Evolutionary conservation across 2,329 filamentous ascomycete species (phyloP).

Genomic region (Colletotrichum liaoningense): DNA sequence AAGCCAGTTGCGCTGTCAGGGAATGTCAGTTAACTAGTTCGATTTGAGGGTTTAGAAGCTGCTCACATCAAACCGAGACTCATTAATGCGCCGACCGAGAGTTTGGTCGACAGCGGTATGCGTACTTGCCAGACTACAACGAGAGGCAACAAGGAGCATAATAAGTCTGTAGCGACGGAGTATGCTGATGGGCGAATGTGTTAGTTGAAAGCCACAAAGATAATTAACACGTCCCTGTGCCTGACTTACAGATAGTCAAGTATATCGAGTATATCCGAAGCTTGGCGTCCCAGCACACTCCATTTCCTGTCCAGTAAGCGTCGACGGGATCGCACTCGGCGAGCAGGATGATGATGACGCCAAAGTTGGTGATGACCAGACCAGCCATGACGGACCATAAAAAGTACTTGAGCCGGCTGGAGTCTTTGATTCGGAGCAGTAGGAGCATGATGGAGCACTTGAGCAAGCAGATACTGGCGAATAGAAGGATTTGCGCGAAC

Average conservation of each 20-base stretch:
- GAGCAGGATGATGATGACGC: conserved; percentile 46
- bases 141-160: conserved; percentile 44
- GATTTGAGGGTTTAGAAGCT: not conserved
- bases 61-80: conserved; percentile 43
- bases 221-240: too few species aligned
- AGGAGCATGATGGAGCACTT: conserved; percentile 56
- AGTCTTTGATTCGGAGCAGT: conserved; percentile 53
- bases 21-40: not conserved
- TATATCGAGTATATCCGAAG: conserved; percentile 49
- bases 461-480: conserved; percentile 51
- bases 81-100: conserved; percentile 46
- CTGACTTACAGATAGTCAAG: conserved; percentile 42
- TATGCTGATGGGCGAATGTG: conserved; percentile 35
- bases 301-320: conserved; percentile 45
- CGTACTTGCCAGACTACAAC: conserved; percentile 47
- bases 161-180: conserved; percentile 41
- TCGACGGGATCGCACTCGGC: conserved; percentile 46
- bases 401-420: conserved; percentile 42
- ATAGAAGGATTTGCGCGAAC: conserved; percentile 54
- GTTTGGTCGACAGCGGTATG: conserved; percentile 44
- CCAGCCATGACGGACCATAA: conserved; percentile 47
- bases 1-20: conserved; percentile 40
- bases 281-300: conserved; percentile 44
- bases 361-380: conserved; percentile 45
- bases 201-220: not conserved